Evolutionary conservation across 768 basidiomycete species (phyloP), one percentile per base, ranked within the genome.

Genomic region (Leccinum rimulosum): DNA sequence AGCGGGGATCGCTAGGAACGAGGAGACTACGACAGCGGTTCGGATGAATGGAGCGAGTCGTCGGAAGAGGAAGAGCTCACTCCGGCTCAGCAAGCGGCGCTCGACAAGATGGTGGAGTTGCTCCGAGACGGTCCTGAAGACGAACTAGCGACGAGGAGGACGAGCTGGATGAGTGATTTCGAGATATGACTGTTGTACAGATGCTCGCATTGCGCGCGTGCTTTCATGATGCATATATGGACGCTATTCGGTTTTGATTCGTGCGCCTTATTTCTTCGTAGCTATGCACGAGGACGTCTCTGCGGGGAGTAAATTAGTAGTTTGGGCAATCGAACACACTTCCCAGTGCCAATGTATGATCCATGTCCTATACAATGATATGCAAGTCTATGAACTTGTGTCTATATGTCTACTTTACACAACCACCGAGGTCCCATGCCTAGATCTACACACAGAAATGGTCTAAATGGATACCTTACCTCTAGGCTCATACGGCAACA

Each of bases 401-500:
- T 27, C 27, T 33, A 33, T 28, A 3, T 22, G 15, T 54, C 14
- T 4, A 56, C 33, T 33, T 27, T 3, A 17, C 9, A 11, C 25
- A 25, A 25, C 25, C 25, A 25, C 25, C 50, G 22, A 33, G 54
- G 15, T 14, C 43, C 14, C 25, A 25, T 25, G 25, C 22, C 50
- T 14, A 33, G 6, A 28, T 30, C 5, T 27, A 31, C 27, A 31
- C 27, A 49, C 28, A 28, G 28, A 28, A 7, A 28, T 28, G 28
- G 27, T 27, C 27, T 27, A 27, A 27, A 27, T 27, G 27, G 27
- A 27, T 27, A 27, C 27, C 27, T 27, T 27, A 28, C 89, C 90
- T 64, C 84, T 74, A 0, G 89, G 85, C 70, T 92, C 89, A 62
- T 85, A 91, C 0, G 89, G 91, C 22, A 93, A 72, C 33, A 27